phyloP scores from a whole-genome alignment of 1,284 basidiomycete species.

The Austropuccinia psidii region DNA sequence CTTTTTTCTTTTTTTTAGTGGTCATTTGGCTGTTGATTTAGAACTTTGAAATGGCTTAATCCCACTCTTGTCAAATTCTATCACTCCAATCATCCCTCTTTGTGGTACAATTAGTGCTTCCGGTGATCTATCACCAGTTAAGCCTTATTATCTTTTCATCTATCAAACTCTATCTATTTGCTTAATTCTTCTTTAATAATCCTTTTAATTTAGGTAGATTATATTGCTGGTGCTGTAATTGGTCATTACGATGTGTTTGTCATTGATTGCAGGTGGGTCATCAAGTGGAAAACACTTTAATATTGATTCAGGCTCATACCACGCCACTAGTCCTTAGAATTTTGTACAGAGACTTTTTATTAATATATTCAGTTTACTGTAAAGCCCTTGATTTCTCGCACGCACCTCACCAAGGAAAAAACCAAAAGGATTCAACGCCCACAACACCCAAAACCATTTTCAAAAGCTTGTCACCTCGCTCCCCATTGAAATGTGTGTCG shows the following conservation, averaged over 20 bases:
- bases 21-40: slow-evolving; percentile 75
- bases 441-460: no score
- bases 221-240: slow-evolving; percentile 68
- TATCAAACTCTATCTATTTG: no score
- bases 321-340: no score
- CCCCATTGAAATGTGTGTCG: no score
- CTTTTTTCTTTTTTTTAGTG: slow-evolving; percentile 43
- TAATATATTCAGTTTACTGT: no score
- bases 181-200: slow-evolving; percentile 50
- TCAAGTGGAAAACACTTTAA: no score
- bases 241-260: slow-evolving; percentile 70
- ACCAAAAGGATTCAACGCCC: no score
- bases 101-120: slow-evolving; percentile 73
- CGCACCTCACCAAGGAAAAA: no score
- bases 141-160: slow-evolving; percentile 26
- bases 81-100: slow-evolving; percentile 74
- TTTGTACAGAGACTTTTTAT: no score
- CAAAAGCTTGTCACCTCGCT: no score
- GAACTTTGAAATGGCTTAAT: slow-evolving; percentile 71
- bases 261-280: slow-evolving; percentile 53
- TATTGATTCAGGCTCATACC: no score
- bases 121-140: slow-evolving; percentile 52
- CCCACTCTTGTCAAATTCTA: slow-evolving; percentile 61
- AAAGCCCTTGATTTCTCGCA: no score
- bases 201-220: slow-evolving; percentile 62